phyloP scores from a whole-genome alignment of 768 basidiomycete genomes.

The Leccinum imitatum region DNA sequence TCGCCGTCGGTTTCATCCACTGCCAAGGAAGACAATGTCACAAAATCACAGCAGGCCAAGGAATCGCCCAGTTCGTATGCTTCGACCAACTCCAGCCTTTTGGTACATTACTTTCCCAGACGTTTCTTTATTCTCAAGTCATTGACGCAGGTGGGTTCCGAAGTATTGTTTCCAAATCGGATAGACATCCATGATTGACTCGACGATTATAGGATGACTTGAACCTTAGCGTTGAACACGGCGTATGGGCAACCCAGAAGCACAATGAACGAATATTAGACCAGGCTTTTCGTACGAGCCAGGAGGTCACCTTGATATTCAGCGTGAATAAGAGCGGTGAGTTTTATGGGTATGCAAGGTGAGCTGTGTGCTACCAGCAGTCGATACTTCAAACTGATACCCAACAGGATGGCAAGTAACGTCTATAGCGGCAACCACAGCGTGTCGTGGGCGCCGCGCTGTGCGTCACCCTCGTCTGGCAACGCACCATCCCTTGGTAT shows the following conservation, averaged over 20 bases:
- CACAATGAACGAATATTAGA: slow-evolving; percentile 92
- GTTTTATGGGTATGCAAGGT: slow-evolving; percentile 92
- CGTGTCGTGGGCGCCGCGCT: slow-evolving; percentile 58
- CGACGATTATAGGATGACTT: slow-evolving; percentile 59
- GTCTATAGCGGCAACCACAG: slow-evolving; percentile 50
- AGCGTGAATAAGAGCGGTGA: slow-evolving; percentile 93
- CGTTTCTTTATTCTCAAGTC: slow-evolving; percentile 95
- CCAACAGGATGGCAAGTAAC: slow-evolving; percentile 61
- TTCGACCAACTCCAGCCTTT: slow-evolving; percentile 82
- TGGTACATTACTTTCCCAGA: slow-evolving; percentile 73
- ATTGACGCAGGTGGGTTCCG: slow-evolving; percentile 61
- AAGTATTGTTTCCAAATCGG: neutral
- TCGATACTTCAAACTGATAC: slow-evolving; percentile 2
- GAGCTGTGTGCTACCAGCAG: slow-evolving; percentile 21
- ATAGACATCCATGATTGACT: neutral
- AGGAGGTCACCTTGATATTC: slow-evolving; percentile 87
- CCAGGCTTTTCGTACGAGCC: slow-evolving; percentile 88
- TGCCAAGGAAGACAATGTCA: slow-evolving; percentile 41
- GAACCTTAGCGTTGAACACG: slow-evolving; percentile 74
- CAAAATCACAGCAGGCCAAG: slow-evolving; percentile 1
- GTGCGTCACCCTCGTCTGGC: slow-evolving; percentile 32
- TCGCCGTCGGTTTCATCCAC: slow-evolving; percentile 30
- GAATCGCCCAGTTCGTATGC: slow-evolving; percentile 63
- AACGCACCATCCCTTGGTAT: slow-evolving; percentile 5
- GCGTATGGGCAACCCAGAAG: slow-evolving; percentile 89